These are phyloP conservation scores for Arthrobotrys musiformis DNA, from an alignment of 2,329 filamentous ascomycete species.

Conservation along the genomic window DNA sequence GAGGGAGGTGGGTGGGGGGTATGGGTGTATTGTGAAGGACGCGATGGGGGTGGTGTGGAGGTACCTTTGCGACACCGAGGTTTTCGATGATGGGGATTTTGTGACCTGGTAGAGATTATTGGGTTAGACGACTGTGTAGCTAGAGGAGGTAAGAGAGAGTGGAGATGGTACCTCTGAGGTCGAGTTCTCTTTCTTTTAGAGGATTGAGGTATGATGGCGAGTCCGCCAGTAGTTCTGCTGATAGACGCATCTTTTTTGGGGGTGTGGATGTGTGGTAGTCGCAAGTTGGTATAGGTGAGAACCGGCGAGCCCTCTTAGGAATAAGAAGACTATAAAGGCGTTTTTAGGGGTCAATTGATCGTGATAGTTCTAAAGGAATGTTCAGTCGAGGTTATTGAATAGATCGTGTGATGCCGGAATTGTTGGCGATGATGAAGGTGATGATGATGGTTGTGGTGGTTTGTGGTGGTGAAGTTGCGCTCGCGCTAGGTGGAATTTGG, in stretches of 20 bases:
- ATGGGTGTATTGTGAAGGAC: not conserved
- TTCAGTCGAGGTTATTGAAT: conserved; percentile 1
- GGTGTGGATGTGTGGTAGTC: not conserved
- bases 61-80: conserved; percentile 88
- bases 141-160: not conserved
- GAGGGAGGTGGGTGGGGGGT: conserved; percentile 11
- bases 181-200: conserved; percentile 97
- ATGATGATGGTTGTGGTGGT: not conserved
- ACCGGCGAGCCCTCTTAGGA: not conserved
- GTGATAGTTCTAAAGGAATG: not conserved
- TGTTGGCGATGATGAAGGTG: conserved; percentile 1
- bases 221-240: conserved; percentile 89
- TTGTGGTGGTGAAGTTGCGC: conserved; percentile 2
- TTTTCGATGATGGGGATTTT: conserved; percentile 98
- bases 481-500: not conserved
- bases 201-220: conserved; percentile 99
- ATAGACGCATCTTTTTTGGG: conserved; percentile 81
- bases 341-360: not conserved
- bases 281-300: not conserved
- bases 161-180: conserved; percentile 88
- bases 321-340: not conserved
- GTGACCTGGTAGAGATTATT: conserved; percentile 74
- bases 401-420: conserved; percentile 2
- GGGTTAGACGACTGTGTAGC: conserved; percentile 60
- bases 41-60: conserved; percentile 62